Base-by-base conservation (phyloP, 192 early-diverging fungal species). In the Backusella circina region DNA sequence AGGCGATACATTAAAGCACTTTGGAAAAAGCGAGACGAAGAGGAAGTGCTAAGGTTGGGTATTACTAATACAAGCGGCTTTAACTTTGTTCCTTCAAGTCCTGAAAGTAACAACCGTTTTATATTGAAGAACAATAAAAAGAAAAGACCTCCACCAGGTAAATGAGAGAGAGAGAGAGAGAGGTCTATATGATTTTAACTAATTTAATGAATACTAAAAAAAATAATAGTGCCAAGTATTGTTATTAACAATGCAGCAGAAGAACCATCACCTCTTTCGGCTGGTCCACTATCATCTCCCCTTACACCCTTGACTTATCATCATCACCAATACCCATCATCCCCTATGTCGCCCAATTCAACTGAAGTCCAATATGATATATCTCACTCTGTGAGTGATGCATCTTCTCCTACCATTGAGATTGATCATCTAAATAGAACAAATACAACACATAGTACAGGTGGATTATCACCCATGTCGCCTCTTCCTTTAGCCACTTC, bases 11-110 rank as follows among this genome's bases (percentile, higher is more conserved):
- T 75, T 0, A 72, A 65, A 10, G 67, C 70, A 32, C 32, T 81
- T n/a, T 81, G 79, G 79, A 71, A 71, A 16, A 81, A 81, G 33
- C 64, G 67, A 3, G 76, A 81, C 7, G 75, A 81, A 74, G 67
- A 81, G 0, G 79, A 81, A 61, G 72, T 77, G 0, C 57, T 44
- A 23, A 73, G 68, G 28, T 21, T 74, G 21, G 65, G 68, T 1
- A 64, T 73, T 10, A 61, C 54, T 8, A 61, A 61, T 2, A n/a
- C 23, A 23, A 61, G 54, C 26, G 15, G 3, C 1, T 74, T 74
- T 41, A 9, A 36, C 13, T 66, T 16, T 26, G 35, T 65, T 18
- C 36, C 50, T 16, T 32, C 51, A 13, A 57, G 54, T 13, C 54
- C 54, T 8, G 54, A 61, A 10, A 28, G 23, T 26, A 61, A 28